Evolutionary conservation across 169 alveolate genomes (phyloP).

Genomic region (Eimeria brunetti): DNA sequence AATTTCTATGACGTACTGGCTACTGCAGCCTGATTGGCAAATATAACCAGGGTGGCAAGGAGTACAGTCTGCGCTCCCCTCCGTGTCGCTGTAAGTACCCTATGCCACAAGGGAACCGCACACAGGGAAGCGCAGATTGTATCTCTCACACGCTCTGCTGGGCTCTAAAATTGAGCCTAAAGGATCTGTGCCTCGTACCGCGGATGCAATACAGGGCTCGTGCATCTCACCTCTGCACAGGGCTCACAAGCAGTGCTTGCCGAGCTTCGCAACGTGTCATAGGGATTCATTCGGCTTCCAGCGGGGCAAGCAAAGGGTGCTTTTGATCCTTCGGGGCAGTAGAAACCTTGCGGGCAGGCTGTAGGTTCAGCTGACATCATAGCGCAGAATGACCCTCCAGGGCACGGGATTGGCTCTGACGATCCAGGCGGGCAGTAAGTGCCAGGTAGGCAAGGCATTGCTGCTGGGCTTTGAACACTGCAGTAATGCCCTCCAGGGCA

Average conservation of each 20-base stretch:
- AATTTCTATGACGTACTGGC: conserved; percentile 7
- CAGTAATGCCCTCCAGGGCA: conserved; percentile 87
- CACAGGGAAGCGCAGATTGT: background rate
- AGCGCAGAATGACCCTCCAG: conserved; percentile 48
- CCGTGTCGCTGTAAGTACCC: conserved; percentile 56
- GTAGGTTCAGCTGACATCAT: conserved; percentile 38
- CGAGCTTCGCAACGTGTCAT: conserved; percentile 28
- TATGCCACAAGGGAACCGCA: conserved; percentile 1
- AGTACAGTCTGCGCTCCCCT: conserved; percentile 56
- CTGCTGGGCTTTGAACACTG: conserved; percentile 67
- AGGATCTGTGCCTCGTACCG: background rate
- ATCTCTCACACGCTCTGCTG: background rate
- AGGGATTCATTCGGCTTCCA: conserved; percentile 32
- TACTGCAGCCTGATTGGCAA: conserved; percentile 53
- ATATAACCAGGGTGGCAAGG: conserved; percentile 72
- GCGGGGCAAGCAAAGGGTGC: conserved; percentile 50
- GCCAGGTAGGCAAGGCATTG: conserved; percentile 84
- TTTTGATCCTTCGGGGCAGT: conserved; percentile 42
- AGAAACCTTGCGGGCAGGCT: conserved; percentile 57
- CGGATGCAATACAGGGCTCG: background rate
- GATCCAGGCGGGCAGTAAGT: conserved; percentile 74
- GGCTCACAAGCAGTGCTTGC: conserved; percentile 51
- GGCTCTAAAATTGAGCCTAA: background rate
- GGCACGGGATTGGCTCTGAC: conserved; percentile 27
- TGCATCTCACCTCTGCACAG: conserved; percentile 22